phyloP scores from a whole-genome alignment of 2,329 filamentous ascomycete species.

The Calonectria pauciramosa region DNA sequence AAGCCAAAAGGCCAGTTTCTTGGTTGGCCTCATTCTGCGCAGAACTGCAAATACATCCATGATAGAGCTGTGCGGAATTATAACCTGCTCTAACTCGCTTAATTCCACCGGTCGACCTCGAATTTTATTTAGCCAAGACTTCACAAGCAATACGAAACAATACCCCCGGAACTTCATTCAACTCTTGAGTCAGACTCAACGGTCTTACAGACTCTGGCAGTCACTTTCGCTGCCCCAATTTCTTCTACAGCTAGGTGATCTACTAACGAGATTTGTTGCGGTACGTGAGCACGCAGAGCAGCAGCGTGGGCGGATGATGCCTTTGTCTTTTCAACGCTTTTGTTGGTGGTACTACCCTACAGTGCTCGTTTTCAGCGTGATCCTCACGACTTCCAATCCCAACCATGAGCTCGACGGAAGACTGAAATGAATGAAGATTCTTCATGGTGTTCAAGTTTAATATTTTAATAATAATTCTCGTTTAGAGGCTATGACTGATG shows the following conservation, averaged over 20 bases:
- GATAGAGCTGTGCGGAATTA: neutral
- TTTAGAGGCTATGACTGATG: neutral
- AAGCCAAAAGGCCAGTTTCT: neutral
- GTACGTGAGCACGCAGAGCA: too few relatives aligned
- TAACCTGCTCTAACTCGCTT: conserved; percentile 45
- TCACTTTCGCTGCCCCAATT: too few relatives aligned
- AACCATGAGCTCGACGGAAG: neutral
- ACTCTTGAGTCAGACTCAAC: too few relatives aligned
- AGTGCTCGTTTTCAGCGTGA: neutral
- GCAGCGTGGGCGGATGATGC: too few relatives aligned
- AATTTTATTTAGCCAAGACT: too few relatives aligned
- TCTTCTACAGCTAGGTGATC: too few relatives aligned
- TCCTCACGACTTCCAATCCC: neutral
- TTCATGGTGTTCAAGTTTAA: neutral
- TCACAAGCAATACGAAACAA: too few relatives aligned
- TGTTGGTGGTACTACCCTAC: neutral
- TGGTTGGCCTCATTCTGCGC: too few relatives aligned
- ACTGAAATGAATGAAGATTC: too few relatives aligned
- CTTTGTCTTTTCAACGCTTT: neutral
- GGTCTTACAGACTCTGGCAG: too few relatives aligned
- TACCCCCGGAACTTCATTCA: too few relatives aligned
- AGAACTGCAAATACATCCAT: neutral
- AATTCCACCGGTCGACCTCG: conserved; percentile 43
- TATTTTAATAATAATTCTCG: neutral
- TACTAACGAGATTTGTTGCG: too few relatives aligned